Evolutionary conservation across 2,329 filamentous ascomycete species (phyloP), one percentile per base, ranked within the genome.

Genomic region (Aspergillus carbonarius): DNA sequence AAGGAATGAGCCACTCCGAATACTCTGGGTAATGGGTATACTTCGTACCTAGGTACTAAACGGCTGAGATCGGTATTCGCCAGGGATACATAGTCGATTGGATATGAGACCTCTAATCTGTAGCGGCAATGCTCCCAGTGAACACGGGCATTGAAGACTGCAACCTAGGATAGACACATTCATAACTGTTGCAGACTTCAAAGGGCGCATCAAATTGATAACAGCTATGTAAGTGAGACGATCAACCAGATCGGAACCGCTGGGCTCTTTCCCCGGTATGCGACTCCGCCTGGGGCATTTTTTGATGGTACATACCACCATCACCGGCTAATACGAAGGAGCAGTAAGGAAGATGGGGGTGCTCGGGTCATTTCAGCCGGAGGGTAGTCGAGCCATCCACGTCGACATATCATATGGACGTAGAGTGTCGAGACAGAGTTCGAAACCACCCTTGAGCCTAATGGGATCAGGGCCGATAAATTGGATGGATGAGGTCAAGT

Each of bases 261-360:
- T 49, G 55, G 15, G 35, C 39, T 60, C 54, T 62, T 72, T 69
- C 70, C 67, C 69, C 68, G 69, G 68, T 66, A 72, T 71, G 68
- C 61, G 51, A 58, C 50, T 63, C 47, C 39, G 46, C 18, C 62
- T 65, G 63, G 62, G 62, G 68, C 59, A 58, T 48, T 62, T 59
- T 48, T n/a, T 39, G 58, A 66, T 62, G 60, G 59, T 66, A 65
- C 66, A 68, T 68, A 58, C 65, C 66, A 60, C 60, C 59, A 23
- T 23, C 23, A 60, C 60, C 60, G 66, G 63, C 59, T 66, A 69
- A 63, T 66, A 54, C 37, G 27, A 32, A 18, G 37, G n/a, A 54
- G 59, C 63, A 64, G 61, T 49, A 32, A 39, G 57, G 56, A 40
- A 60, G 57, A 62, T 58, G 59, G 52, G 58, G 52, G 42, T 61